Percentiles rank a stretch among this genome's conserved stretches.
phyloP scores from a whole-genome alignment of 805 yeast genomes.

The Blastobotrys peoriensis region DNA sequence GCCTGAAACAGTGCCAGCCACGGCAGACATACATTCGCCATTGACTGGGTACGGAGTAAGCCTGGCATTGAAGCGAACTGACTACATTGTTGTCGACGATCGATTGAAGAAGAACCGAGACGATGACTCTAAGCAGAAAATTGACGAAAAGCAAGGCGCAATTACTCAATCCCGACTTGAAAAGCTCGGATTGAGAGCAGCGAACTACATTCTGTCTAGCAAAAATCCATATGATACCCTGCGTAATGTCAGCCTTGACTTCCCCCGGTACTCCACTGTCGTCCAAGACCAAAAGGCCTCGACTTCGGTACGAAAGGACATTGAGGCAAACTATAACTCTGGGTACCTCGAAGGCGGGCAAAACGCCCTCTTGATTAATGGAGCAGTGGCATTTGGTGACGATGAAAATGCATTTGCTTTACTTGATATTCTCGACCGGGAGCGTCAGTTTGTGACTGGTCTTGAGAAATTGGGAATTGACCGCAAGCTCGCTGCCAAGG shows the following conservation, averaged over 20 bases:
- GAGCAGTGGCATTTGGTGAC: conserved; percentile 44
- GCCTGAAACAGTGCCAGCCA: conserved; percentile 35
- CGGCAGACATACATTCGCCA: conserved; percentile 4
- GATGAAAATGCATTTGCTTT: conserved; percentile 30
- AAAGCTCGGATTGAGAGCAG: conserved; percentile 27
- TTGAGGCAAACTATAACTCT: conserved; percentile 17
- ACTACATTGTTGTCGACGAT: conserved; percentile 61
- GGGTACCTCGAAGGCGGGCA: conserved; percentile 24
- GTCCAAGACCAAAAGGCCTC: conserved; percentile 27
- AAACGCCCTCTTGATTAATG: conserved; percentile 54
- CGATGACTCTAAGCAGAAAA: conserved; percentile 2
- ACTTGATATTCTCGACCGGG: conserved; percentile 35
- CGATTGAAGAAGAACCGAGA: conserved; percentile 23
- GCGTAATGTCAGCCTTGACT: conserved; percentile 39
- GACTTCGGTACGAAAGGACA: conserved; percentile 18
- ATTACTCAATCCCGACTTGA: conserved; percentile 23
- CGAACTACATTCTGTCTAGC: conserved; percentile 31
- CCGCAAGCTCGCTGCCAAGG: conserved; percentile 13
- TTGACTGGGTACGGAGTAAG: conserved; percentile 61
- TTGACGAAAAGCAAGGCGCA: conserved; percentile 16
- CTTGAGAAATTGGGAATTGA: conserved; percentile 8
- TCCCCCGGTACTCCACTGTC: conserved; percentile 48
- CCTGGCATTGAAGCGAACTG: conserved; percentile 57
- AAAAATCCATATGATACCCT: conserved; percentile 35
- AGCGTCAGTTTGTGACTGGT: conserved; percentile 27